Conservation (phyloP, 257 asterid species). For the Solanum ossicruentum region DNA sequence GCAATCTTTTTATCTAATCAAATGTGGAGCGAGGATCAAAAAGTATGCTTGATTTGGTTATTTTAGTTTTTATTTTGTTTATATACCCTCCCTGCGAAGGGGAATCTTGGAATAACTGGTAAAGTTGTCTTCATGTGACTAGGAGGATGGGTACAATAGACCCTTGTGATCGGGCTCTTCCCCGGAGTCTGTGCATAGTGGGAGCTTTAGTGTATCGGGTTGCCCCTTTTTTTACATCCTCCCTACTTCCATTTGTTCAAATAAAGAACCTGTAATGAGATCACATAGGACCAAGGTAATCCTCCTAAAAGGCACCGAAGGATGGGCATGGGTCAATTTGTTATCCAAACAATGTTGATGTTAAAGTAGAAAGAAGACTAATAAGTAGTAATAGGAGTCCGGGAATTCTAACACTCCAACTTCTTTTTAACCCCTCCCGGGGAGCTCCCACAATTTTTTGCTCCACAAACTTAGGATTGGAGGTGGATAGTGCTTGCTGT, state of each 20-base stretch:
- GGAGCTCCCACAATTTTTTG: too few relatives aligned
- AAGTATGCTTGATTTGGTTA: background rate
- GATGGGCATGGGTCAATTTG: background rate
- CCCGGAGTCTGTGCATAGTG: too few relatives aligned
- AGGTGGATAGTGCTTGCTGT: too few relatives aligned
- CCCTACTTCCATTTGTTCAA: background rate
- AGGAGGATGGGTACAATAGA: too few relatives aligned
- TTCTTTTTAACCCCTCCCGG: too few relatives aligned
- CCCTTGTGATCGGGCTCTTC: too few relatives aligned
- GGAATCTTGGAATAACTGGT: too few relatives aligned
- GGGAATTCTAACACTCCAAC: background rate
- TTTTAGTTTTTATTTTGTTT: background rate
- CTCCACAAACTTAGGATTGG: too few relatives aligned
- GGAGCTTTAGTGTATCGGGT: too few relatives aligned
- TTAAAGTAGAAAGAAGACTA: background rate
- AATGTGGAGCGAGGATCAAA: background rate
- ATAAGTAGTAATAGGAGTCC: background rate
- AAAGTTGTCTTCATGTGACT: too few relatives aligned
- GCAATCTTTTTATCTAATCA: background rate
- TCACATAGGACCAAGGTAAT: background rate
- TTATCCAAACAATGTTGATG: background rate
- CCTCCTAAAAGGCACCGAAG: background rate
- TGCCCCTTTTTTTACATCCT: too few relatives aligned
- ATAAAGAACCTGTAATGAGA: background rate
- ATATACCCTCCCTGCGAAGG: too few relatives aligned